Percentiles rank a stretch among this genome's conserved stretches.
phyloP scores from a whole-genome alignment of 768 basidiomycete genomes.

The Pleurotus citrinopileatus region DNA sequence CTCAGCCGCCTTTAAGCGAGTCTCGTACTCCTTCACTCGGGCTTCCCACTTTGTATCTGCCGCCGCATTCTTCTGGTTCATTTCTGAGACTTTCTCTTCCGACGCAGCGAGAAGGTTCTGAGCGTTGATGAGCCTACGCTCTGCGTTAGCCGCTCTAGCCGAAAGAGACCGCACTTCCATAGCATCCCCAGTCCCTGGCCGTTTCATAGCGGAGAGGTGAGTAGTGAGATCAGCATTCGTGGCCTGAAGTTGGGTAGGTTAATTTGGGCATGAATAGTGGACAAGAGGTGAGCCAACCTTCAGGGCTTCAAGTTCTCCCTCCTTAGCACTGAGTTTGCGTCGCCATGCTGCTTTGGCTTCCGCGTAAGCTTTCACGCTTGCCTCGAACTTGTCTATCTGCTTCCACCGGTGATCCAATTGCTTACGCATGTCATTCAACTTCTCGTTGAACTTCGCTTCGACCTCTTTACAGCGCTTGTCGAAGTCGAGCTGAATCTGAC shows the following conservation, averaged over 20 bases:
- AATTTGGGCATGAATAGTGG: neutral
- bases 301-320: constrained; percentile 85
- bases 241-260: constrained; percentile 37
- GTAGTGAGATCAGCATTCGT: constrained; percentile 72
- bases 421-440: constrained; percentile 74
- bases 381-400: constrained; percentile 91
- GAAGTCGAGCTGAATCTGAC: constrained; percentile 82
- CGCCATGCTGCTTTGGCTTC: constrained; percentile 85
- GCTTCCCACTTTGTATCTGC: constrained; percentile 93
- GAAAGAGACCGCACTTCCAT: constrained; percentile 70
- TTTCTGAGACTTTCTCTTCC: constrained; percentile 78
- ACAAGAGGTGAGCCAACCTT: constrained; percentile 57
- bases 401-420: constrained; percentile 88
- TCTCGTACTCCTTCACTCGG: constrained; percentile 90
- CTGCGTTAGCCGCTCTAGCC: constrained; percentile 78
- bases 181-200: constrained; percentile 55
- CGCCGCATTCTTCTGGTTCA: constrained; percentile 66
- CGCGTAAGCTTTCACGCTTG: constrained; percentile 75
- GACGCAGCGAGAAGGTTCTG: constrained; percentile 81
- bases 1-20: constrained; percentile 74
- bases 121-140: constrained; percentile 81
- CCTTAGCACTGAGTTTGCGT: constrained; percentile 74
- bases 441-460: constrained; percentile 70
- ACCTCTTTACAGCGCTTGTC: constrained; percentile 82
- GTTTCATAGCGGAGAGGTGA: constrained; percentile 63